A percentile compares a stretch with the other conserved stretches of the same genome.
Evolutionary conservation across 192 early-diverging fungal species (phyloP).

Genomic region (Rhizophagus clarus): DNA sequence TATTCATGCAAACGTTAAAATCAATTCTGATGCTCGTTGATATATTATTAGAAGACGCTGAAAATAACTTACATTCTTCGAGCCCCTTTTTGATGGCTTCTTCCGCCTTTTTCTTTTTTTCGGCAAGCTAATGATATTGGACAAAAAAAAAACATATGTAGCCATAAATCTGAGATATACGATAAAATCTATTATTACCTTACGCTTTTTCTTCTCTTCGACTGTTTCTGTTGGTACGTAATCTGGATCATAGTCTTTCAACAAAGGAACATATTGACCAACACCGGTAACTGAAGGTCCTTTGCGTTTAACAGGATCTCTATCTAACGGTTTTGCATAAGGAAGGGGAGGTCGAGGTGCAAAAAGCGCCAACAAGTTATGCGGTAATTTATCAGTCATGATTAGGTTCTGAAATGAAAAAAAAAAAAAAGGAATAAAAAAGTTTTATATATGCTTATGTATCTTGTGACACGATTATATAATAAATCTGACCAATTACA

Average conservation of each 20-base stretch:
- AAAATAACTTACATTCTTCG: constrained; percentile 49
- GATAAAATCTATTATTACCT: constrained; percentile 46
- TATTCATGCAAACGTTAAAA: constrained; percentile 30
- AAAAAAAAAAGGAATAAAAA: no score
- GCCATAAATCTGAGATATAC: not conserved
- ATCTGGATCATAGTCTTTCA: constrained; percentile 64
- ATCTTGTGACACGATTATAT: no score
- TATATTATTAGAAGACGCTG: not conserved
- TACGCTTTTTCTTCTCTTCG: constrained; percentile 68
- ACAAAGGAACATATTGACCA: constrained; percentile 54
- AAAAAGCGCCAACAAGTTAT: constrained; percentile 77
- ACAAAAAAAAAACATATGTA: no score
- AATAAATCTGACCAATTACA: no score
- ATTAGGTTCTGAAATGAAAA: not conserved
- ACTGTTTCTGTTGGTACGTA: constrained; percentile 72
- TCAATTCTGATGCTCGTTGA: not conserved
- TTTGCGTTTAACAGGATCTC: constrained; percentile 57
- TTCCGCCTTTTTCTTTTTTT: constrained; percentile 59
- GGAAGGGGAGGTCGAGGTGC: constrained; percentile 79
- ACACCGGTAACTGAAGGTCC: constrained; percentile 60
- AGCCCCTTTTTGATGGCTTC: constrained; percentile 57
- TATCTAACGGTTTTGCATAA: constrained; percentile 66
- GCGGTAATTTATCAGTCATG: constrained; percentile 50
- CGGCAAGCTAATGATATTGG: constrained; percentile 46
- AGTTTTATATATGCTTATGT: no score